Evolutionary conservation across 495 filamentous ascomycete species (phyloP), one percentile per base, ranked within the genome.

Genomic region (Pseudevernia furfuracea): DNA sequence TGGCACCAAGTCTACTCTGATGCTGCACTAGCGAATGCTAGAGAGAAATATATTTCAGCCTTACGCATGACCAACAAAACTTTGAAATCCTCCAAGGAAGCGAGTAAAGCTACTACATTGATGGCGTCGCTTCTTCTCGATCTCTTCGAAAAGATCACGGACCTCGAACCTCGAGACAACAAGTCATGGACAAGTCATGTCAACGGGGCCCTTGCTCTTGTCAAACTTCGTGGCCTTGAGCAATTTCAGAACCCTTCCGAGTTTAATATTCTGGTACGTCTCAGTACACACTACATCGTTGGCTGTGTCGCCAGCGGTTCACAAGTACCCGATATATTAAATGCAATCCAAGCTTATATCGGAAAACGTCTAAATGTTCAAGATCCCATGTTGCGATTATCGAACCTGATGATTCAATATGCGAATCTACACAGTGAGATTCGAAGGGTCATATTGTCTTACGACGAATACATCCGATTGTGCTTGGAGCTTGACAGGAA

Each of bases 121-220:
- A 65, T 71, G 58, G 59, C 70, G 15, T 49, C 66, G 12, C 58
- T 72, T 34, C 59, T 72, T 36, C 71, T 72, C 39, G 71, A 72
- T 52, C 66, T 72, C 1, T 72, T 68, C 56, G 71, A 72, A 62
- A 72, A 72, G 68, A 65, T 71, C 10, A 66, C 66, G 3, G 60
- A 67, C 36, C 52, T 55, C 36, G 34, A 64, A 34, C 61, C 70
- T 19, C 25, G 38, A 25, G n/a, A 53, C 21, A 34, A 56, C 21
- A 34, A 56, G 7, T 49, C 71, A 25, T 70, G 67, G 67, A 67
- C 64, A 53, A 69, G 70, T 49, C 72, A 75, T 43, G 36, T 73
- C 9, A 65, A 71, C 25, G 74, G 74, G 14, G 71, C 72, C 0
- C 60, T 74, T 34, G 70, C 73, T 32, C 68, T 75, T 25, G 64